Evolutionary conservation across 805 yeast genomes (phyloP), one percentile per base, ranked within the genome.

Genomic region (Scheffersomyces lignosus): DNA sequence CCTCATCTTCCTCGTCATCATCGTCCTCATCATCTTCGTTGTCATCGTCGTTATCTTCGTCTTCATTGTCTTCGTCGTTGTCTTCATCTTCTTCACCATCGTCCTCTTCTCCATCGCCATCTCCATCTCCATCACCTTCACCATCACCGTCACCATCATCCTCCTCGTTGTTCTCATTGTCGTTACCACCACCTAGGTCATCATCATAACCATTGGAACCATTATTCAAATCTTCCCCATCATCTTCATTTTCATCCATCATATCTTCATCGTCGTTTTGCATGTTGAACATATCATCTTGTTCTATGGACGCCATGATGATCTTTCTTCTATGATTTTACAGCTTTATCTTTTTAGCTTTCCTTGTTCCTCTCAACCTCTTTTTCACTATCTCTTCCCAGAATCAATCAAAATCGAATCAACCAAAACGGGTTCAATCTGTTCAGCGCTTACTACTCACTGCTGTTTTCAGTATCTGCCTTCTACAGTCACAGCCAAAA

Each of bases 81-180:
- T 48, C 49, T 1, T 38, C 47, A 5, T 43, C 45, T 5, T 47
- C 52, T 5, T 49, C 56, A 8, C 46, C 51, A 2, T 29, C 45
- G 6, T 36, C 44, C 32, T 47, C 60, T 9, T 49, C 52, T 15
- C 52, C 59, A 26, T 52, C 56, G 24, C 54, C 55, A 29, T 52
- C 51, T n/a, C 50, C 38, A 22, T 51, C 56, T 26, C 49, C 48
- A 30, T 49, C 58, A 9, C 43, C 54, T 14, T 48, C 54, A 18
- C 43, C 53, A 10, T 51, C 57, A 4, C 46, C 58, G 6, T 49
- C 55, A 9, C 57, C 59, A 15, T 56, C 63, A 13, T 44, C 34
- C 24, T 36, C 44, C 27, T 26, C 44, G 10, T 42, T 40, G 32
- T 26, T 27, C 25, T 33, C 33, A 18, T 27, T 20, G 24, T 7